phyloP scores from a whole-genome alignment of 805 yeast genomes.

The Sugiyamaella floridensis region DNA sequence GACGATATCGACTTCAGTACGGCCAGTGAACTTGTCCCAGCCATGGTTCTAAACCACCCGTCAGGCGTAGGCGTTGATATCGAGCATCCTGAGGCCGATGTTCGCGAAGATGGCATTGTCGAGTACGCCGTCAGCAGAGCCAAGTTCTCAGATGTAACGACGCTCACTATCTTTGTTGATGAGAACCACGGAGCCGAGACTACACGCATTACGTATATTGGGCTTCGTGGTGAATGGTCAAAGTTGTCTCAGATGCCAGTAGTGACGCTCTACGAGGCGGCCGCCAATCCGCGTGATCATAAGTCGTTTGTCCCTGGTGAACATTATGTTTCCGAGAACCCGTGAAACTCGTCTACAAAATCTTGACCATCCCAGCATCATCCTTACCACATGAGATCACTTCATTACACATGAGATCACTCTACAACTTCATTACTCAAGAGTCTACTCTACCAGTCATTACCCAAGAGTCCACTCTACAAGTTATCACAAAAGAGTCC shows the following conservation, averaged over 20 bases:
- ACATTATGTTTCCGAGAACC: slow-evolving; percentile 10
- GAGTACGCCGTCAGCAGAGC: slow-evolving; percentile 80
- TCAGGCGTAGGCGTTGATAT: slow-evolving; percentile 38
- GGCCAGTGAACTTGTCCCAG: slow-evolving; percentile 42
- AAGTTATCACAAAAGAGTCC: too few relatives aligned
- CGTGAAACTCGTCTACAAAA: slow-evolving; percentile 3
- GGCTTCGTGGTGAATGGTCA: slow-evolving; percentile 58
- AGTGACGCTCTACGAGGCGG: slow-evolving; percentile 74
- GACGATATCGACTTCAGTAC: slow-evolving; percentile 66
- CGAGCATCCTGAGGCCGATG: slow-evolving; percentile 17
- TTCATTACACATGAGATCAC: too few relatives aligned
- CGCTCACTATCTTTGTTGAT: slow-evolving; percentile 61
- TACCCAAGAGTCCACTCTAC: too few relatives aligned
- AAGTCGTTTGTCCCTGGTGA: slow-evolving; percentile 31
- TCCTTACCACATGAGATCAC: too few relatives aligned
- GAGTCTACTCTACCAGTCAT: too few relatives aligned
- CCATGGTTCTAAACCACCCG: slow-evolving; percentile 56
- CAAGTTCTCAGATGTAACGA: slow-evolving; percentile 60
- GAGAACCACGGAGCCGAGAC: slow-evolving; percentile 56
- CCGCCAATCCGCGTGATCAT: slow-evolving; percentile 91
- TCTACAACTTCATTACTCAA: too few relatives aligned
- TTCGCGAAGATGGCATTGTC: slow-evolving; percentile 49
- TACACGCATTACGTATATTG: slow-evolving; percentile 59
- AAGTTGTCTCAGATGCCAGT: slow-evolving; percentile 57
- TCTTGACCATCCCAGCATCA: too few relatives aligned